phyloP scores from a whole-genome alignment of 768 basidiomycete species.

The Leccinum aurantiacum region DNA sequence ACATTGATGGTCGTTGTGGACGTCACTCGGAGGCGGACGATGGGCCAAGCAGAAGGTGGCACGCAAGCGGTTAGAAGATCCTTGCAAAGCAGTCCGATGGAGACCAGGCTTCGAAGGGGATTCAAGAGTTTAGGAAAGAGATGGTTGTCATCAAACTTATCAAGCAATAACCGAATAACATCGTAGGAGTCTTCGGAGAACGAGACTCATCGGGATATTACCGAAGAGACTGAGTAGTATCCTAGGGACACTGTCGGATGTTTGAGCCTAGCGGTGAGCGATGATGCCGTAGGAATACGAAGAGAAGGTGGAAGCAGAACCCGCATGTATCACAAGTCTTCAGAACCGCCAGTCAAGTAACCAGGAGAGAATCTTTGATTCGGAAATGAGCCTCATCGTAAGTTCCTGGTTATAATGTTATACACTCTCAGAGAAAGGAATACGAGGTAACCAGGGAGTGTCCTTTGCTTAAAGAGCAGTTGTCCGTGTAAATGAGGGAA shows the following conservation, averaged over 20 bases:
- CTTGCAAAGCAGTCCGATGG: background rate
- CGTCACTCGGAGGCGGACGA: background rate
- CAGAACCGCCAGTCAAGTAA: background rate
- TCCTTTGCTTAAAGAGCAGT: slow-evolving; percentile 4
- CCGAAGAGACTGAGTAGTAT: too few species aligned
- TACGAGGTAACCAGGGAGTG: background rate
- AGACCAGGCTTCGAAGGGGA: background rate
- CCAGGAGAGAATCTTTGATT: background rate
- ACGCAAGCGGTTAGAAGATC: background rate
- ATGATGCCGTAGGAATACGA: too few species aligned
- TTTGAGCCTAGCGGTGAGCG: too few species aligned
- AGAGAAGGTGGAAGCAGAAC: too few species aligned
- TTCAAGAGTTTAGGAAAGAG: background rate
- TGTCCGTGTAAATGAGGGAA: slow-evolving; percentile 10
- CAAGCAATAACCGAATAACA: background rate
- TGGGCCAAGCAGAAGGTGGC: background rate
- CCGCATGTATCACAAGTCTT: background rate
- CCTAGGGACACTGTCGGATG: too few species aligned
- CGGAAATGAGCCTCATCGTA: background rate
- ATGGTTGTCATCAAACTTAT: background rate
- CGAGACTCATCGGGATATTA: too few species aligned
- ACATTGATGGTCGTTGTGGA: background rate
- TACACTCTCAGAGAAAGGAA: background rate
- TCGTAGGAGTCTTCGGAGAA: background rate
- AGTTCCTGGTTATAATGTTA: background rate